Evolutionary conservation across 805 yeast species (phyloP).

Genomic region (Kazachstania bromeliacearum): DNA sequence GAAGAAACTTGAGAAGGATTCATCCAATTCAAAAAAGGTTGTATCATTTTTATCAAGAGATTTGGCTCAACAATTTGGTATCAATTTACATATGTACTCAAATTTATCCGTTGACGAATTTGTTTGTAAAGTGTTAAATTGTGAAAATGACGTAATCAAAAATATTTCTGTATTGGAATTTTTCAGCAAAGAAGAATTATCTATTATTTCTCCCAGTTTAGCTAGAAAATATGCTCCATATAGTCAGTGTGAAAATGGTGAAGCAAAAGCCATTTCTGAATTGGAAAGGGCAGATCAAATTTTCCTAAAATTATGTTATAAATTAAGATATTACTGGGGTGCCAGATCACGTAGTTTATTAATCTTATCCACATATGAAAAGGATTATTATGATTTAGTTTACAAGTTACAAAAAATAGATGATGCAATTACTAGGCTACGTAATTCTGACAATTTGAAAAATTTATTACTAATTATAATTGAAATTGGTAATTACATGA

Average conservation of each 20-base stretch:
- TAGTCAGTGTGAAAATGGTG: constrained; percentile 38
- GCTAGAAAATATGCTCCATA: constrained; percentile 56
- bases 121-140: constrained; percentile 43
- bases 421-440: constrained; percentile 46
- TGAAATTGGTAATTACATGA: constrained; percentile 73
- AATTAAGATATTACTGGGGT: constrained; percentile 62
- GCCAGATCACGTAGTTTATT: constrained; percentile 57
- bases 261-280: constrained; percentile 29
- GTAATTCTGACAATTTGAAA: constrained; percentile 44
- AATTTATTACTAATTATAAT: constrained; percentile 56
- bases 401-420: constrained; percentile 49
- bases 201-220: constrained; percentile 47
- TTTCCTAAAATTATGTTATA: constrained; percentile 57
- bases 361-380: constrained; percentile 47
- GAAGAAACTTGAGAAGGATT: constrained; percentile 22
- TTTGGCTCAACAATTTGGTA: constrained; percentile 70
- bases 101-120: constrained; percentile 44
- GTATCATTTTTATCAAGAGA: constrained; percentile 57
- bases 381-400: constrained; percentile 55
- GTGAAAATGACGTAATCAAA: constrained; percentile 46
- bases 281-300: constrained; percentile 64
- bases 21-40: constrained; percentile 34
- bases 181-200: constrained; percentile 55
- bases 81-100: constrained; percentile 59
- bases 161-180: constrained; percentile 59